Base-by-base conservation (phyloP, 164 flowering plant genomes). In the Magnolia sinica region DNA sequence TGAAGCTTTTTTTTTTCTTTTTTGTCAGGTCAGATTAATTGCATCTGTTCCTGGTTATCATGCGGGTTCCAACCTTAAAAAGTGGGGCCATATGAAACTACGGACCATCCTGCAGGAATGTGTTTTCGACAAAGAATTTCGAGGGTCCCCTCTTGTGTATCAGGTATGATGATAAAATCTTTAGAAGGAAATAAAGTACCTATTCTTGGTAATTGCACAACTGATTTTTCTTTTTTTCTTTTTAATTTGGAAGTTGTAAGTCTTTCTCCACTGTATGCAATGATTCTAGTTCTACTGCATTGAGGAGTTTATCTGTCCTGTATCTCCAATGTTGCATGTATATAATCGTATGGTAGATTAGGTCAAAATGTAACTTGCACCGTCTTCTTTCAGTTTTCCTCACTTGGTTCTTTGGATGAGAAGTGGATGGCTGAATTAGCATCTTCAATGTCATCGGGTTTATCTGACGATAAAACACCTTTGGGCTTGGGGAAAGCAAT, bases 1-100 rank as follows among this genome's bases (percentile, higher is more conserved):
- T 55, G 61, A 55, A 55, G 61, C 61, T 55, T 16, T 58, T 24
- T 45, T 19, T 19, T 49, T 50, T 5, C 72, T 29, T 3, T 74
- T 64, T 24, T 52, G 75, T 24, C 76, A 88, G 93, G 96, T 92
- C 70, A 89, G 97, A 78, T 79, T 96, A 55, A 87, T 96, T 85
- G 99, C 94, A 76, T 96, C 99, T n/a, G 97, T 94, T 70, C 99
- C 98, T 78, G 99, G 99, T 58, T 96, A 96, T 84, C 99, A 96
- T 77, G 82, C 78, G 8, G 98, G 99, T 72, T 24, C 89, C 45
- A 90, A 84, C 80, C 71, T 94, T 79, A 96, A 86, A 68, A 96
- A 85, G 79, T 96, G 99, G 99, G 99, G 99, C 64, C 99, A 96
- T 83, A 90, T 96, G 95, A 96, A 96, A 86, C 80, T 96, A 22